Evolutionary conservation across 495 filamentous ascomycete genomes (phyloP).

Genomic region (Trichoderma parareesei): DNA sequence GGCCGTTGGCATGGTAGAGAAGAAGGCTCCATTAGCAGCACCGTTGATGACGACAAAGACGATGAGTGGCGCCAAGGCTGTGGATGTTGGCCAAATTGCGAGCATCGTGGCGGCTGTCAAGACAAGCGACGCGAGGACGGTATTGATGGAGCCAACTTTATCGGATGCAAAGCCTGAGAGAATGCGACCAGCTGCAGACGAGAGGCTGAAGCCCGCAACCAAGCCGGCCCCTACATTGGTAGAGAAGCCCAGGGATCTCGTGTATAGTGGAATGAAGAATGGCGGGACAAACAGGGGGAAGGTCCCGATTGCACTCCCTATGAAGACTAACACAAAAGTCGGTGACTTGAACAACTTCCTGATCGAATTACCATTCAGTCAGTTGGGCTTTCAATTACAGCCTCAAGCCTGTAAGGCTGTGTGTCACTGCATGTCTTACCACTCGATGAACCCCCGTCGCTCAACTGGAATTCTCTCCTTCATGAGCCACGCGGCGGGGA

Average conservation of each 20-base stretch:
- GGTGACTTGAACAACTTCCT: constrained; percentile 42
- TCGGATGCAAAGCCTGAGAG: constrained; percentile 43
- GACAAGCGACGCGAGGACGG: constrained; percentile 24
- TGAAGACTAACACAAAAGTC: constrained; percentile 44
- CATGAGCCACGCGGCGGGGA: constrained; percentile 50
- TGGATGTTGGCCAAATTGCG: constrained; percentile 49
- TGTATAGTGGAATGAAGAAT: constrained; percentile 45
- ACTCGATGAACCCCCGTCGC: constrained; percentile 41
- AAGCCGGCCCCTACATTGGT: constrained; percentile 44
- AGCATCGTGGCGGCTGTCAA: constrained; percentile 48
- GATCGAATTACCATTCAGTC: not conserved
- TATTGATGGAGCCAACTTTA: constrained; percentile 43
- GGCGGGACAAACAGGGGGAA: constrained; percentile 55
- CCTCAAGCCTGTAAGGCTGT: no score
- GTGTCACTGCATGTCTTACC: constrained; percentile 20
- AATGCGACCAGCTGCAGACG: constrained; percentile 44
- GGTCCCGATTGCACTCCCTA: constrained; percentile 48
- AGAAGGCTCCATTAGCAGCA: constrained; percentile 49
- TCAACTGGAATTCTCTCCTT: constrained; percentile 44
- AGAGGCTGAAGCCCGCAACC: constrained; percentile 49
- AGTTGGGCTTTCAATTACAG: not conserved
- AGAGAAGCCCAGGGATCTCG: constrained; percentile 31
- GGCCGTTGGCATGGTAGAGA: constrained; percentile 53
- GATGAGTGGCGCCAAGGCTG: constrained; percentile 40
- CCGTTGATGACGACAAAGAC: constrained; percentile 49